Evolutionary conservation across 176 grass and related monocot genomes (phyloP).

Genomic region (Typha latifolia): DNA sequence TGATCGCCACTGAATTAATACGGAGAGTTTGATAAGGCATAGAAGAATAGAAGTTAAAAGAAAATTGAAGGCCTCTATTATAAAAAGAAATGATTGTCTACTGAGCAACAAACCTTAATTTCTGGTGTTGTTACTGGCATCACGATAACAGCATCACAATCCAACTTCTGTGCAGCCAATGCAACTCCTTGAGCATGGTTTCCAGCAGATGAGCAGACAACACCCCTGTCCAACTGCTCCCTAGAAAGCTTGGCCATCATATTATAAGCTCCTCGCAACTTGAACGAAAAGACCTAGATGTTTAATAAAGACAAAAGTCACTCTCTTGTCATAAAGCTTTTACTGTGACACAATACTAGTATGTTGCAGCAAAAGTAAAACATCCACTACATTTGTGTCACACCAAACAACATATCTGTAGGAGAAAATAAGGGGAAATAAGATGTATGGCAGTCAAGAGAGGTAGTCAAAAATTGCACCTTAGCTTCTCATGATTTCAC

Average conservation of each 20-base stretch:
- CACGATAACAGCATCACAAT: conserved; percentile 93
- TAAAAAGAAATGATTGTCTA: neutral
- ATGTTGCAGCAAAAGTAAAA: neutral
- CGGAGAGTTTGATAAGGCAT: neutral
- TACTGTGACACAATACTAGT: neutral
- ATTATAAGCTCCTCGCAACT: conserved; percentile 95
- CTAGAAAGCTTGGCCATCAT: conserved; percentile 91
- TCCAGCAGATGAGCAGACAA: conserved; percentile 97
- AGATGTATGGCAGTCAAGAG: no score
- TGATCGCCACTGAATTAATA: conserved; percentile 68
- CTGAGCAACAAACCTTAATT: conserved; percentile 62
- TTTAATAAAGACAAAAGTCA: conserved; percentile 10
- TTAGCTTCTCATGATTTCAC: no score
- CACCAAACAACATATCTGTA: neutral
- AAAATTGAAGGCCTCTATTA: neutral
- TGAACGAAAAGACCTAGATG: conserved; percentile 94
- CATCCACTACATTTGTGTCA: neutral
- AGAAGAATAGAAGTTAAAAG: neutral
- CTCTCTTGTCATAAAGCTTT: neutral
- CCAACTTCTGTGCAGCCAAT: conserved; percentile 63
- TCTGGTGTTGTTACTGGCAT: conserved; percentile 98
- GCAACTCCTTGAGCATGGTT: conserved; percentile 99
- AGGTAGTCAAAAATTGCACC: no score
- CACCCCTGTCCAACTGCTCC: conserved; percentile 70
- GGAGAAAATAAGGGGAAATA: neutral